phyloP scores from a whole-genome alignment of 75 land plant genomes.

The Cunninghamia lanceolata region DNA sequence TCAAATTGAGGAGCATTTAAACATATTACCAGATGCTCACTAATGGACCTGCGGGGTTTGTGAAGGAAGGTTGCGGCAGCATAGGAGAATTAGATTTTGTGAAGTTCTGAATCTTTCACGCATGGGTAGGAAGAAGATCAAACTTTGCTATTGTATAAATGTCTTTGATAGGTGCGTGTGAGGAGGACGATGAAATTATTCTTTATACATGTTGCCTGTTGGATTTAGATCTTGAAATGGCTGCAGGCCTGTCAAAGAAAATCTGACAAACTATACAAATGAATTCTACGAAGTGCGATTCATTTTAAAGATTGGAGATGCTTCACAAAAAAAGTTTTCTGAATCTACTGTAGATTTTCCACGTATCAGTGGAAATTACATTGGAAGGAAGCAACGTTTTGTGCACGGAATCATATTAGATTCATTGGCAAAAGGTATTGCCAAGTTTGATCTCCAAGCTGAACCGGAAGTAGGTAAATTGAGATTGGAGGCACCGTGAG shows the following conservation, averaged over 20 bases:
- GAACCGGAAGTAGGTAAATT: slow-evolving; percentile 60
- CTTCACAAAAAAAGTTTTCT: slow-evolving; percentile 70
- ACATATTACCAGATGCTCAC: no score
- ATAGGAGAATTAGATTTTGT: no score
- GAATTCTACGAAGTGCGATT: slow-evolving; percentile 89
- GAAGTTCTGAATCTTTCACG: no score
- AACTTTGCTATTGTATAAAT: no score
- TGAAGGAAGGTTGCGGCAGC: no score
- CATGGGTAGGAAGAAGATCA: no score
- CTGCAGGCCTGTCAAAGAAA: slow-evolving; percentile 47
- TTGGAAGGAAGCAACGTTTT: slow-evolving; percentile 81
- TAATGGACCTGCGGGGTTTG: no score
- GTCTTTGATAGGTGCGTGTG: no score
- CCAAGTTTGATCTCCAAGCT: slow-evolving; percentile 81
- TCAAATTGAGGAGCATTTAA: no score
- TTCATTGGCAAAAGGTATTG: slow-evolving; percentile 43
- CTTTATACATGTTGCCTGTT: slow-evolving; percentile 75
- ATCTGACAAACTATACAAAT: slow-evolving; percentile 50
- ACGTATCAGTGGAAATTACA: slow-evolving; percentile 81
- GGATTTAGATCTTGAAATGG: slow-evolving; percentile 64
- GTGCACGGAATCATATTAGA: slow-evolving; percentile 69
- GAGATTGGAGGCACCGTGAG: slow-evolving; percentile 77
- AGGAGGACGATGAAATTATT: slow-evolving; percentile 89
- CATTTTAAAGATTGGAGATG: slow-evolving; percentile 77
- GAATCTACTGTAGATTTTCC: slow-evolving; percentile 80